These are phyloP conservation scores for Monosporozyma servazzii DNA, from an alignment of 805 yeast species.

Conservation along the genomic window DNA sequence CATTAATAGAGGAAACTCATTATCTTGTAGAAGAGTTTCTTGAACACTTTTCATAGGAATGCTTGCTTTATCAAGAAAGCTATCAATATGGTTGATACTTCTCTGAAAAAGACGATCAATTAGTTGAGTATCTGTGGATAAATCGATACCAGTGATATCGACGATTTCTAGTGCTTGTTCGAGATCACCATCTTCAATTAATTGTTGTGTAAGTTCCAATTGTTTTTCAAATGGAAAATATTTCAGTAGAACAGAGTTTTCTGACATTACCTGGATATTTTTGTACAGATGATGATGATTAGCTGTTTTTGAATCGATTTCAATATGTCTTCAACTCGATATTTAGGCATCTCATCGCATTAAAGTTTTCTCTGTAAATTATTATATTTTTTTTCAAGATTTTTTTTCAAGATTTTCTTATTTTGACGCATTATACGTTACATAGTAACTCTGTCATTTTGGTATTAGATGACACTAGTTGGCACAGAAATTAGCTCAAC, in stretches of 20 bases:
- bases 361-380: neutral
- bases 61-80: neutral
- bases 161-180: slow-evolving; percentile 11
- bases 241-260: neutral
- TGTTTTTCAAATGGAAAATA: slow-evolving; percentile 11
- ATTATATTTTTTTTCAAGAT: neutral
- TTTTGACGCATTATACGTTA: too few relatives aligned
- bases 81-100: neutral
- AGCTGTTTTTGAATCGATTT: neutral
- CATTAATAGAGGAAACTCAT: slow-evolving; percentile 4
- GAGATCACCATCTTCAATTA: slow-evolving; percentile 5
- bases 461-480: too few relatives aligned
- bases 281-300: neutral
- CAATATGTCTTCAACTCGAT: neutral
- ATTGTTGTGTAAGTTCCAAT: slow-evolving; percentile 7
- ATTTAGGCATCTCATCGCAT: neutral
- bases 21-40: slow-evolving; percentile 2
- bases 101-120: slow-evolving; percentile 3
- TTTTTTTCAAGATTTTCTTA: too few relatives aligned
- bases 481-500: too few relatives aligned
- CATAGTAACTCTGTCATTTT: too few relatives aligned
- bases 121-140: slow-evolving; percentile 2
- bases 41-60: neutral
- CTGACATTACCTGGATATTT: neutral
- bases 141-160: slow-evolving; percentile 5